Evolutionary conservation across 352 stramenopile species (phyloP).

Genomic region (Phytophthora hibernalis): DNA sequence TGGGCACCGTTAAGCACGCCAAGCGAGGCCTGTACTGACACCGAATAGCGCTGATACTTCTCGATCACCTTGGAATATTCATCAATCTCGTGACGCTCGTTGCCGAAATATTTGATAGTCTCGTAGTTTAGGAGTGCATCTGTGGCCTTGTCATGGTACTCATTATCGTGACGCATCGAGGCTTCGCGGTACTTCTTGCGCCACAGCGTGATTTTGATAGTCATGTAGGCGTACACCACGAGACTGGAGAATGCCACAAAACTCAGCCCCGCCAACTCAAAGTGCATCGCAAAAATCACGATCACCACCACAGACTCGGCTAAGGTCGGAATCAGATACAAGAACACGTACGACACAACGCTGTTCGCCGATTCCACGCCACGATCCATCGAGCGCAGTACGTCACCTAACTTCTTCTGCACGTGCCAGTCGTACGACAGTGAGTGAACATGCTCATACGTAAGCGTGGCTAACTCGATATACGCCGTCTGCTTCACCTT

Average conservation of each 20-base stretch:
- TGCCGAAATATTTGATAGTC: conserved; percentile 98
- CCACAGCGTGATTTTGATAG: conserved; percentile 97
- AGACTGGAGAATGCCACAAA: conserved; percentile 96
- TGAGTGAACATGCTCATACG: conserved; percentile 96
- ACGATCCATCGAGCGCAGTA: conserved; percentile 94
- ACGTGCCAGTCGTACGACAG: conserved; percentile 98
- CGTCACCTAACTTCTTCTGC: conserved; percentile 97
- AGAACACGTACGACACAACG: conserved; percentile 97
- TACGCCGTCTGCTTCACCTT: conserved; percentile 98
- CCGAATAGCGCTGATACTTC: conserved; percentile 94
- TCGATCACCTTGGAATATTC: conserved; percentile 93
- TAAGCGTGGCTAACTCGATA: conserved; percentile 96
- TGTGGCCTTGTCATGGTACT: conserved; percentile 97
- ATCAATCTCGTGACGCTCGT: conserved; percentile 93
- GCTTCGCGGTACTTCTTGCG: conserved; percentile 97
- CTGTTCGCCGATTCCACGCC: conserved; percentile 93
- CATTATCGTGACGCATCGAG: conserved; percentile 96
- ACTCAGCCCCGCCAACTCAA: conserved; percentile 92
- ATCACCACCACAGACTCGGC: conserved; percentile 96
- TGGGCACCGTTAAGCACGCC: conserved; percentile 96
- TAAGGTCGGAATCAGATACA: conserved; percentile 96
- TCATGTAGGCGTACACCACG: conserved; percentile 95
- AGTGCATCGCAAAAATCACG: conserved; percentile 93
- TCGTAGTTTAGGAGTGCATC: conserved; percentile 98
- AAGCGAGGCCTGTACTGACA: conserved; percentile 94